phyloP scores from a whole-genome alignment of 2,329 filamentous ascomycete species.

The Dendrostoma leiphaemia region DNA sequence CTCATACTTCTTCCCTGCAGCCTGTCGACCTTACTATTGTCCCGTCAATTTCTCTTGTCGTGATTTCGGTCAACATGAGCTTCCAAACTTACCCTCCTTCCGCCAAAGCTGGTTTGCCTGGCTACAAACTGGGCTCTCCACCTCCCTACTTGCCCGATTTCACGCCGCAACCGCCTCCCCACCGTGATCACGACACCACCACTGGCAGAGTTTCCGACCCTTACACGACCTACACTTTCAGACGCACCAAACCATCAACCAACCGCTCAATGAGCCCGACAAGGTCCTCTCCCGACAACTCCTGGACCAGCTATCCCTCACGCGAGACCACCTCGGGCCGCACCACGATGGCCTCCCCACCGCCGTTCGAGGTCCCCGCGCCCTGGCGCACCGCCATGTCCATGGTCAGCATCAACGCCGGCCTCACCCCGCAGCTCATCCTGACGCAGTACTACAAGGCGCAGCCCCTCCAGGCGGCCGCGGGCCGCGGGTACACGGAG shows the following conservation, averaged over 20 bases:
- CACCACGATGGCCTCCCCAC: neutral
- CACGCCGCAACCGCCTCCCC: too few relatives aligned
- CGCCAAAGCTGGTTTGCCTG: too few relatives aligned
- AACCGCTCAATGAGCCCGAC: neutral
- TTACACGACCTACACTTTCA: too few relatives aligned
- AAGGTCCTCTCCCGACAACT: neutral
- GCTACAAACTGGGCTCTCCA: too few relatives aligned
- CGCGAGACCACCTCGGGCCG: neutral
- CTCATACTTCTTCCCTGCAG: too few relatives aligned
- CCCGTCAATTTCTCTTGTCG: too few relatives aligned
- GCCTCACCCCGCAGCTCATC: slow-evolving; percentile 10
- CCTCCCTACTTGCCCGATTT: too few relatives aligned
- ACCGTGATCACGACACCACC: too few relatives aligned
- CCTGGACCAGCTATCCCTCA: neutral
- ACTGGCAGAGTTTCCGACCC: too few relatives aligned
- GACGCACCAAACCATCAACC: neutral
- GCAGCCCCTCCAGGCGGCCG: neutral
- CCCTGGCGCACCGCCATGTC: slow-evolving; percentile 16
- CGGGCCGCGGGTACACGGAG: neutral
- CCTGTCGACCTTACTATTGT: too few relatives aligned
- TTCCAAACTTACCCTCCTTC: too few relatives aligned
- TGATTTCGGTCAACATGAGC: too few relatives aligned
- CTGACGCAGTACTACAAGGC: slow-evolving; percentile 10
- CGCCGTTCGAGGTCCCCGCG: slow-evolving; percentile 12
- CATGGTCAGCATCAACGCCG: slow-evolving; percentile 16